Conservation (phyloP, 345 rosid genomes). For the Citrus maxima region DNA sequence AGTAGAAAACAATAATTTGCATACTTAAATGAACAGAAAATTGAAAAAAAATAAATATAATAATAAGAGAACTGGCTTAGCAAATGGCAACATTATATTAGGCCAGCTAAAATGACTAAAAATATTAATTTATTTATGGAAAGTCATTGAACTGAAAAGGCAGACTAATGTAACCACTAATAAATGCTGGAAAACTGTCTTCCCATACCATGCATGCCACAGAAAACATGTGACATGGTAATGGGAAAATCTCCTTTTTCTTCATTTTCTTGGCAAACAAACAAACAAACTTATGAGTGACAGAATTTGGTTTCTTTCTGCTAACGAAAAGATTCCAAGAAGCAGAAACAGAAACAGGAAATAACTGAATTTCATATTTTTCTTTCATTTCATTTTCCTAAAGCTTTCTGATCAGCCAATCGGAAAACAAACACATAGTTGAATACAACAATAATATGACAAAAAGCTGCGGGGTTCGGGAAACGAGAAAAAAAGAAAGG, state of each 20-base stretch:
- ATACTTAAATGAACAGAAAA: background rate
- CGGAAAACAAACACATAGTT: background rate
- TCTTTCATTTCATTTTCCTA: background rate
- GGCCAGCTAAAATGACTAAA: background rate
- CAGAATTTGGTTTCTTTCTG: background rate
- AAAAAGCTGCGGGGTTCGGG: background rate
- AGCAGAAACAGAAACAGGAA: background rate
- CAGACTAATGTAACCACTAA: background rate
- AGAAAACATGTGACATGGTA: background rate
- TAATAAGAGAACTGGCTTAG: background rate
- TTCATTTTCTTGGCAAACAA: background rate
- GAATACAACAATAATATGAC: no score
- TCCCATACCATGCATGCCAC: background rate
- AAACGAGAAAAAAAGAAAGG: background rate
- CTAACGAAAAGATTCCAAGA: background rate
- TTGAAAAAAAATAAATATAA: no score
- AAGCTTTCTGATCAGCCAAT: slow-evolving; percentile 17
- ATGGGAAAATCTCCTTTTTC: background rate
- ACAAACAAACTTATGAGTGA: background rate
- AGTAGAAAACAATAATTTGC: background rate
- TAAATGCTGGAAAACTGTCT: background rate
- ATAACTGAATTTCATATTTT: background rate
- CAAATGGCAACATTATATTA: background rate
- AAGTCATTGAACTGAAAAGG: background rate
- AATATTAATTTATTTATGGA: background rate